These are phyloP conservation scores for Paramyrothecium roridum DNA, from an alignment of 2,329 filamentous ascomycete species.

Conservation along the genomic window DNA sequence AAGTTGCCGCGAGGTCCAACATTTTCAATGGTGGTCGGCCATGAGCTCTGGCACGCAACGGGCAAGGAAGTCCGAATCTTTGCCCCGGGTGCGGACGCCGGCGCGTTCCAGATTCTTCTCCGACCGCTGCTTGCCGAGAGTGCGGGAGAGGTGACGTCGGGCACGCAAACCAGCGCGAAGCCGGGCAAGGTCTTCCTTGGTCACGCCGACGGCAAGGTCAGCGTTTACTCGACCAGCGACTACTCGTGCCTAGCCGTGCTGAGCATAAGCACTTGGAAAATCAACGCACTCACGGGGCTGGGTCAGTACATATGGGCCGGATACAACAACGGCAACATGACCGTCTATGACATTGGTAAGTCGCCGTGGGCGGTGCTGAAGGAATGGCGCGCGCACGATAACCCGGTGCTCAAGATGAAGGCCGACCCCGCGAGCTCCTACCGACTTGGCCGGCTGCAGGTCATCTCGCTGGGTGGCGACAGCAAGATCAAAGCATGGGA, in stretches of 20 bases:
- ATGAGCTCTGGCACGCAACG: constrained; percentile 81
- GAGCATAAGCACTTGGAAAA: constrained; percentile 91
- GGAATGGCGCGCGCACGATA: constrained; percentile 90
- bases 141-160: constrained; percentile 84
- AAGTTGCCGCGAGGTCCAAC: constrained; percentile 78
- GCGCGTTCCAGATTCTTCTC: constrained; percentile 70
- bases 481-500: constrained; percentile 87
- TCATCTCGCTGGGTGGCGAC: constrained; percentile 84
- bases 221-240: constrained; percentile 79
- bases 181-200: constrained; percentile 84
- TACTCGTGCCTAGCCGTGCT: constrained; percentile 77
- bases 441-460: constrained; percentile 78
- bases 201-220: constrained; percentile 90
- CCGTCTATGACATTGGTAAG: constrained; percentile 80
- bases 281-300: constrained; percentile 79
- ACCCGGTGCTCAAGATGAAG: constrained; percentile 73
- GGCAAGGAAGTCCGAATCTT: constrained; percentile 88
- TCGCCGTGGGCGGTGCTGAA: constrained; percentile 90
- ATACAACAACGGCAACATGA: constrained; percentile 91
- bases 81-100: constrained; percentile 65
- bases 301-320: constrained; percentile 87
- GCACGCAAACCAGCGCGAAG: constrained; percentile 70
- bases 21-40: constrained; percentile 83
- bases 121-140: constrained; percentile 68
- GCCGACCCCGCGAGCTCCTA: constrained; percentile 81